phyloP scores from a whole-genome alignment of 2,329 filamentous ascomycete genomes.

The Mycogone perniciosa region DNA sequence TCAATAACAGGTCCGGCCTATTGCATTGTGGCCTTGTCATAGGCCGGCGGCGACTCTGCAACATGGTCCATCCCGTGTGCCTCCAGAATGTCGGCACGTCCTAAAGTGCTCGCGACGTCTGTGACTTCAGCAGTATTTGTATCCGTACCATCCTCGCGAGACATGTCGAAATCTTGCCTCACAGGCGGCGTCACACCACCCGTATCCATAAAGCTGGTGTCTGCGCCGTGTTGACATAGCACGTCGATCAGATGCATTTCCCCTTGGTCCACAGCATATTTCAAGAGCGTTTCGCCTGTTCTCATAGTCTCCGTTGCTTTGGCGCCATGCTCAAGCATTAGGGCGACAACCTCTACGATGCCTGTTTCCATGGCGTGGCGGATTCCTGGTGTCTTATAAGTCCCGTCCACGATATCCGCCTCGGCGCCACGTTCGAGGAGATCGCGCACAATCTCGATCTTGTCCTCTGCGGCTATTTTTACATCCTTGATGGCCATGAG shows the following conservation, averaged over 20 bases:
- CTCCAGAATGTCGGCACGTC: constrained; percentile 21
- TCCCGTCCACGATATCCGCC: constrained; percentile 22
- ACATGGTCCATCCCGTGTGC: constrained; percentile 17
- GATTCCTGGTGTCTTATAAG: constrained; percentile 18
- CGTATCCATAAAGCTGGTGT: constrained; percentile 26
- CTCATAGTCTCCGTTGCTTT: constrained; percentile 23
- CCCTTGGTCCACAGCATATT: constrained; percentile 25
- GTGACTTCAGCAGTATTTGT: constrained; percentile 16
- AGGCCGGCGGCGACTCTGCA: neutral
- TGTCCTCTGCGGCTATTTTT: constrained; percentile 21
- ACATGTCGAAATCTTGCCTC: constrained; percentile 22
- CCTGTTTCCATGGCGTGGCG: constrained; percentile 22
- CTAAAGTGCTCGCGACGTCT: constrained; percentile 21
- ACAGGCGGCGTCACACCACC: constrained; percentile 25
- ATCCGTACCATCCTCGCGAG: constrained; percentile 24
- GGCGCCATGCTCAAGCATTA: constrained; percentile 25
- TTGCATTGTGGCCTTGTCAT: neutral
- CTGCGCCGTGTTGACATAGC: constrained; percentile 28
- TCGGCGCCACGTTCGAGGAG: constrained; percentile 31
- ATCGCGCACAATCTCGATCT: constrained; percentile 21
- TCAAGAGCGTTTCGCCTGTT: constrained; percentile 25
- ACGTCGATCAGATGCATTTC: constrained; percentile 18
- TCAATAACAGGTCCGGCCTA: too few species aligned
- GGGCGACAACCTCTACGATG: constrained; percentile 18
- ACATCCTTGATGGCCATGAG: constrained; percentile 24